Base-by-base conservation (phyloP, 2,329 filamentous ascomycete genomes). In the Dactylellina parvicollis region DNA sequence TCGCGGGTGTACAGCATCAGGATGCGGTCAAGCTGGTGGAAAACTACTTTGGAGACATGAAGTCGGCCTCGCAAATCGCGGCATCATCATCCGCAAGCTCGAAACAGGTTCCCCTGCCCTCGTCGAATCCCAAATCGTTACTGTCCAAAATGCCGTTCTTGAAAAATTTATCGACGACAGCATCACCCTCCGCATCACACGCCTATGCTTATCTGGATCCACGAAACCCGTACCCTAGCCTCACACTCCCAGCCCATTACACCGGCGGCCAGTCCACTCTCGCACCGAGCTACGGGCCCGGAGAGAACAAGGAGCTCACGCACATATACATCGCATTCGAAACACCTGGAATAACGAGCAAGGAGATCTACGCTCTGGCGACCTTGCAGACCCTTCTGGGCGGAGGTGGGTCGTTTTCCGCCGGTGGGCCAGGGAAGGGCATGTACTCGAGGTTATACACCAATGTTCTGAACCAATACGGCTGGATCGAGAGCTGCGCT, bases 381-480 rank as follows among this genome's bases (percentile, higher is more conserved):
- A 96, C 94, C 0, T 85, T 99, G 0, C 96, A 98, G 82, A 98
- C 92, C 0, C 89, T 99, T 8, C 91, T 99, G 32, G 95, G 95
- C 67, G 95, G 95, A 50, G 95, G 95, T 52, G 95, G 95, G 22
- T 97, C 93, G 64, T 99, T 99, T 84, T 96, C 92, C 14, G 95
- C 95, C 60, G 95, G 95, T 78, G 95, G 95, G 0, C 95, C 95
- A 3, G 95, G 95, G 59, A 99, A 99, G 84, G 95, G 95, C 80
- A 99, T 99, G 95, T 98, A 98, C 85, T 96, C 92, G 36, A 90
- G 95, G 10, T 87, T 99, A 7, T 99, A 97, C 85, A 98, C 93
- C 75, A 96, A 97, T 80, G 94, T 98, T 0, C 87, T 99, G 56
- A 99, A 99, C 84, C 93, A 98, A 82, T 89, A 96, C 82, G 92